Evolutionary conservation across 1,139 yeast genomes (phyloP).

Genomic region (Debaryomyces robertsiae): DNA sequence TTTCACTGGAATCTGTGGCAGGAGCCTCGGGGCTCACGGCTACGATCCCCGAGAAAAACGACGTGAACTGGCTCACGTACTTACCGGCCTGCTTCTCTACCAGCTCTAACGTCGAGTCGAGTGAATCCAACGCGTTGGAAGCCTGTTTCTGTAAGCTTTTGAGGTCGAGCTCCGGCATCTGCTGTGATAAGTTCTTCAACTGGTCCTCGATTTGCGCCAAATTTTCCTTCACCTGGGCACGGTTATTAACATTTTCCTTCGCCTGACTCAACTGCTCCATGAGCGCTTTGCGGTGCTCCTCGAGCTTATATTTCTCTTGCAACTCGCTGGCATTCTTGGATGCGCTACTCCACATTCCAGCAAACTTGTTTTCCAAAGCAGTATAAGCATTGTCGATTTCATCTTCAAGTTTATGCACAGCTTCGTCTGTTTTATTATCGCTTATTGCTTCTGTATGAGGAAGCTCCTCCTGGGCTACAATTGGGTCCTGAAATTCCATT

Average conservation of each 20-base stretch:
- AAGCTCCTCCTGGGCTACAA: slow-evolving; percentile 22
- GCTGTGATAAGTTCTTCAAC: slow-evolving; percentile 26
- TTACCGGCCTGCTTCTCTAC: slow-evolving; percentile 67
- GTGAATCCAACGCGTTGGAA: slow-evolving; percentile 58
- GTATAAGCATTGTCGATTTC: slow-evolving; percentile 57
- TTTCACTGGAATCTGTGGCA: slow-evolving; percentile 21
- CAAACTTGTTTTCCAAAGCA: slow-evolving; percentile 45
- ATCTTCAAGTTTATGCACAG: slow-evolving; percentile 50
- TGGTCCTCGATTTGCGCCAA: slow-evolving; percentile 35
- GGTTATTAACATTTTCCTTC: slow-evolving; percentile 29
- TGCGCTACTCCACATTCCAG: slow-evolving; percentile 40
- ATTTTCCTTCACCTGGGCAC: slow-evolving; percentile 29
- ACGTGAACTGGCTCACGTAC: slow-evolving; percentile 58
- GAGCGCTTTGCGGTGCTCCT: slow-evolving; percentile 43
- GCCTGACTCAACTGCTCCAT: slow-evolving; percentile 36
- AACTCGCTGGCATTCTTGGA: slow-evolving; percentile 34
- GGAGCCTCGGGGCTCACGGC: slow-evolving; percentile 33
- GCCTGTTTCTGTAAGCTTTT: slow-evolving; percentile 42
- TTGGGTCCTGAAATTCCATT: slow-evolving; percentile 41
- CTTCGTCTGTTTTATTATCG: slow-evolving; percentile 42
- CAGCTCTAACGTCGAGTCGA: slow-evolving; percentile 68
- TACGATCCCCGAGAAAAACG: slow-evolving; percentile 57
- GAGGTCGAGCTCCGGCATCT: slow-evolving; percentile 22
- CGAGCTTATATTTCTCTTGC: slow-evolving; percentile 41
- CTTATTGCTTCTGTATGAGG: slow-evolving; percentile 15